Evolutionary conservation across 441 rosid species (phyloP).

Genomic region (Viola pubescens): DNA sequence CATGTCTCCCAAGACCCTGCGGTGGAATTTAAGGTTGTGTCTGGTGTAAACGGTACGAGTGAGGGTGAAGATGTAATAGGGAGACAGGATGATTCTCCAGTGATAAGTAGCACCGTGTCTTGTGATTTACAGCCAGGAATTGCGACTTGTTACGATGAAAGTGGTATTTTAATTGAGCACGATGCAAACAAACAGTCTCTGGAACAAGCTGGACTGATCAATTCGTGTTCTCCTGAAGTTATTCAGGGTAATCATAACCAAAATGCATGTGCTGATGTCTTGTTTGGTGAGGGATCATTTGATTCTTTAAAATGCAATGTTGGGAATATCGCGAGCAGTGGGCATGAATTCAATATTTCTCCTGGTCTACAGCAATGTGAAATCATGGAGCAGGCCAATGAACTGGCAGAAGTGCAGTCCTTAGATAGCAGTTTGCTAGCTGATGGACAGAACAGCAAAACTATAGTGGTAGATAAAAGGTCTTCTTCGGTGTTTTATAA

Average conservation of each 20-base stretch:
- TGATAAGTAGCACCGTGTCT: not conserved
- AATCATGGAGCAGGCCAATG: conserved; percentile 24
- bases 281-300: conserved; percentile 16
- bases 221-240: conserved; percentile 22
- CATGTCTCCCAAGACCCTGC: conserved; percentile 17
- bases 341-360: conserved; percentile 16
- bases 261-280: conserved; percentile 18
- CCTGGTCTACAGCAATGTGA: conserved; percentile 18
- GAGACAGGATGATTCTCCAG: conserved; percentile 5
- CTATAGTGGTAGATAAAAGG: conserved; percentile 6
- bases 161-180: conserved; percentile 14
- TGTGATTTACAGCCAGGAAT: conserved; percentile 19
- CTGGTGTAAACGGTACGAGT: conserved; percentile 11
- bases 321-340: conserved; percentile 18
- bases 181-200: conserved; percentile 13
- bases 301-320: conserved; percentile 14
- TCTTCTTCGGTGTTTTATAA: conserved; percentile 21
- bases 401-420: conserved; percentile 17
- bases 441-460: conserved; percentile 15
- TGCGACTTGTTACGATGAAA: conserved; percentile 17
- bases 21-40: conserved; percentile 17
- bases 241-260: conserved; percentile 21
- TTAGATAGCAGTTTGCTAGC: conserved; percentile 11
- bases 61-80: conserved; percentile 16
- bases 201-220: conserved; percentile 20